Percentiles rank a stretch among this genome's conserved stretches.
phyloP scores from a whole-genome alignment of 257 asterid species.

The Solanum appendiculatum region DNA sequence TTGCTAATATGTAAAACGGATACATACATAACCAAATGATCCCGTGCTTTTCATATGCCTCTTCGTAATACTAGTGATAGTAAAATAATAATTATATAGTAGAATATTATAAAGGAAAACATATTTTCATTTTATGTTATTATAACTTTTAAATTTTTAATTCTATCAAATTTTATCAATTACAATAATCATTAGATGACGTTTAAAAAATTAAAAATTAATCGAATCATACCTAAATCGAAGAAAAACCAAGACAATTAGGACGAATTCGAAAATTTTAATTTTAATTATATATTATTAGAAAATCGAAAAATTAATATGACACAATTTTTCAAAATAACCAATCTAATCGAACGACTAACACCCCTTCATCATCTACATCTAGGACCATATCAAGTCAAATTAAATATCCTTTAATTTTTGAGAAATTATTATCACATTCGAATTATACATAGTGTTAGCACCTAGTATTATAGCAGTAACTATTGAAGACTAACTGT shows the following conservation, averaged over 20 bases:
- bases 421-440: neutral
- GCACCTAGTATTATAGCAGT: neutral
- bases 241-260: neutral
- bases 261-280: neutral
- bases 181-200: neutral
- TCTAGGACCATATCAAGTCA: neutral
- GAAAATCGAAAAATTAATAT: neutral
- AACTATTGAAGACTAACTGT: neutral
- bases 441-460: neutral
- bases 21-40: too few relatives aligned
- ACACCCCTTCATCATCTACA: neutral
- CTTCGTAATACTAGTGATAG: neutral
- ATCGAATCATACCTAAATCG: neutral
- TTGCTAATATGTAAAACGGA: too few relatives aligned
- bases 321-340: neutral
- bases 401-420: neutral
- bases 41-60: neutral
- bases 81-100: neutral
- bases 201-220: neutral
- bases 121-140: neutral
- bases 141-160: neutral
- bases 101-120: neutral
- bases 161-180: neutral
- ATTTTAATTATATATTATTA: neutral
- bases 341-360: neutral